Evolutionary conservation across 1,284 basidiomycete species (phyloP), one percentile per base, ranked within the genome.

Genomic region (Hemileia vastatrix): DNA sequence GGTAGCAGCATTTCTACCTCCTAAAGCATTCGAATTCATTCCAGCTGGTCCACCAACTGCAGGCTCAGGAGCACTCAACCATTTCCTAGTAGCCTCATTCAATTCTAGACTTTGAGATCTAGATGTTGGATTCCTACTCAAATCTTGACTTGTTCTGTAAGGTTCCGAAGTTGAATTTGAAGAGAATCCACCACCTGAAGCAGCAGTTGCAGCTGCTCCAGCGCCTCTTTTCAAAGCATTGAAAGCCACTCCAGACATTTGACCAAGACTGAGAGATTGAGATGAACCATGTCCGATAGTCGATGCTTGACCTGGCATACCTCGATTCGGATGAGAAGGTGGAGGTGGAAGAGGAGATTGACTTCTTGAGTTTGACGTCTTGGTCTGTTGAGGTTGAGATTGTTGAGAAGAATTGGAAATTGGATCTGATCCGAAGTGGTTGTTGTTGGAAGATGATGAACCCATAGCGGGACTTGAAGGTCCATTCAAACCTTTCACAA

Each of bases 1-100:
- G 36, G 36, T 40, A 11, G 6, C n/a, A 2, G 55, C 1, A 21
- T 66, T 64, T 13, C 55, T 40, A n/a, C 13, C 6, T 65, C 53
- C 27, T 66, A 63, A 9, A 63, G 56, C 18, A 33, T 19, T 18
- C 6, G 45, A 59, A 9, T 31, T 54, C 50, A 52, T 58, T 59
- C 19, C 21, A 18, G 57, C 33, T 18, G 51, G 31, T n/a, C 44
- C 15, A 19, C 52, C 27, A 31, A 32, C 6, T 18, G 24, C 19
- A 21, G 55, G 55, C 21, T 60, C 57, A 48, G 57, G 24, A 23
- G 57, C 52, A n/a, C 45, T 11, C 8, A 70, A 44, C 69, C 69
- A 71, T 18, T 55, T 58, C 13, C 68, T 56, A 2, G 69, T 71
- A 13, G 68, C 56, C 21, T 68, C 68, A 55, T 70, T 70, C 64